Evolutionary conservation across 176 grass and related monocot species (phyloP).

Genomic region (Elymus sibiricus): DNA sequence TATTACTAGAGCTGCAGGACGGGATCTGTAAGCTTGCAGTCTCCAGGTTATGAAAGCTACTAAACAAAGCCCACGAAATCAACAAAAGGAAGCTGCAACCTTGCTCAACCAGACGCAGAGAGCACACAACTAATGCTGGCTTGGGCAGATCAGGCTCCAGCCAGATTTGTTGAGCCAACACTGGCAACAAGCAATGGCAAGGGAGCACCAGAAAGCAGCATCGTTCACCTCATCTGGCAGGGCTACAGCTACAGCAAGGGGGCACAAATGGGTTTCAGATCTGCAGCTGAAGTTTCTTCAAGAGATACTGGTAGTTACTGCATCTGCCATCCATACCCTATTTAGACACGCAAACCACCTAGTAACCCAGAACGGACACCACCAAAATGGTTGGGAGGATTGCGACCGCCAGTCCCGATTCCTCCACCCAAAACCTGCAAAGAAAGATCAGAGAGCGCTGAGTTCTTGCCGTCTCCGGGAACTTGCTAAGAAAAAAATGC

Average conservation of each 20-base stretch:
- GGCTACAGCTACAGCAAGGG: neutral
- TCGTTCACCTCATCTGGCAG: slow-evolving; percentile 4
- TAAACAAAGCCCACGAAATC: neutral
- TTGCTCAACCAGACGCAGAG: neutral
- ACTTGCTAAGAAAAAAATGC: slow-evolving; percentile 5
- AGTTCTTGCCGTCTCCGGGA: neutral
- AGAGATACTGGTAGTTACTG: slow-evolving; percentile 8
- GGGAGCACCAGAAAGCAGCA: neutral
- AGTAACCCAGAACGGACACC: slow-evolving; percentile 20
- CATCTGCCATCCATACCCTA: slow-evolving; percentile 16
- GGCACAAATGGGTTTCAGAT: slow-evolving; percentile 21
- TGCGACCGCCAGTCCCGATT: slow-evolving; percentile 16
- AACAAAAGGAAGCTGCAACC: neutral
- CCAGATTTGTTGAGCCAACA: neutral
- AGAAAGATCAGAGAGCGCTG: neutral
- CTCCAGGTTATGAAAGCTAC: neutral
- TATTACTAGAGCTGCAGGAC: neutral
- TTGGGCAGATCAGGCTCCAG: neutral
- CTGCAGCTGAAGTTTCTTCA: neutral
- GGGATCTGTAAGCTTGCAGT: slow-evolving; percentile 6
- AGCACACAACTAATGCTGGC: neutral
- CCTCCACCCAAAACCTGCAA: slow-evolving; percentile 24
- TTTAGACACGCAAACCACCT: slow-evolving; percentile 4
- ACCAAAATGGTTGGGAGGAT: slow-evolving; percentile 1
- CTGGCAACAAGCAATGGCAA: neutral